Evolutionary conservation across 2,329 filamentous ascomycete genomes (phyloP).

Genomic region (Penicillium sp.): DNA sequence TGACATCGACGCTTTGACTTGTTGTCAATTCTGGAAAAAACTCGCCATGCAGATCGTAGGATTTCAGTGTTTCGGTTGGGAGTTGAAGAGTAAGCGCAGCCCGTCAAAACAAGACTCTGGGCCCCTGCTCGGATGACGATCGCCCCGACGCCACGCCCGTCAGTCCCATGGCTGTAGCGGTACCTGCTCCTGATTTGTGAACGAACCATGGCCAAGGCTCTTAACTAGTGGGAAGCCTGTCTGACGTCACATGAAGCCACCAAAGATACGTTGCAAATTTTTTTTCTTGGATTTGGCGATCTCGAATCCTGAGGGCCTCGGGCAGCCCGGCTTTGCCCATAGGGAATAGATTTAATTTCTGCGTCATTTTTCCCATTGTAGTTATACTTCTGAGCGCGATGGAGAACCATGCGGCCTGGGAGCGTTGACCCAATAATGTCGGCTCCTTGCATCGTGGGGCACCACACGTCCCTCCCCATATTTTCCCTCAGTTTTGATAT

Average conservation of each 20-base stretch:
- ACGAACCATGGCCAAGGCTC: conserved; percentile 8
- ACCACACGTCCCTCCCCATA: conserved; percentile 13
- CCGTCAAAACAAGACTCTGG: conserved; percentile 21
- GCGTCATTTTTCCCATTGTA: background rate
- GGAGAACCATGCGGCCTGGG: conserved; percentile 19
- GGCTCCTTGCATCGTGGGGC: conserved; percentile 30
- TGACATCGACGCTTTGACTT: conserved; percentile 12
- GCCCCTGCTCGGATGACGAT: conserved; percentile 20
- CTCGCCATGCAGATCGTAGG: background rate
- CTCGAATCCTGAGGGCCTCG: background rate
- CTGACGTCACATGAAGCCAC: conserved; percentile 25
- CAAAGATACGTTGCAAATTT: background rate
- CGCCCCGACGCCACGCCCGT: conserved; percentile 22
- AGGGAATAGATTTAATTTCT: background rate
- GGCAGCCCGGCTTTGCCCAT: background rate
- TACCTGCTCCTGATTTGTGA: conserved; percentile 13
- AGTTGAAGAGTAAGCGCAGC: conserved; percentile 10
- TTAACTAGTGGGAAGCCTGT: background rate
- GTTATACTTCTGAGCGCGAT: conserved; percentile 3
- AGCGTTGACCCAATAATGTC: conserved; percentile 13
- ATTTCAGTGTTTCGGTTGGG: background rate
- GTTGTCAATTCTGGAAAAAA: conserved; percentile 17
- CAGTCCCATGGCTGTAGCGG: conserved; percentile 11
- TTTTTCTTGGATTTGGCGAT: background rate
- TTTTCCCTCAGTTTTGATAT: background rate